Evolutionary conservation across 805 yeast genomes (phyloP), one percentile per base, ranked within the genome.

Genomic region (Cyberlindnera saturnus): DNA sequence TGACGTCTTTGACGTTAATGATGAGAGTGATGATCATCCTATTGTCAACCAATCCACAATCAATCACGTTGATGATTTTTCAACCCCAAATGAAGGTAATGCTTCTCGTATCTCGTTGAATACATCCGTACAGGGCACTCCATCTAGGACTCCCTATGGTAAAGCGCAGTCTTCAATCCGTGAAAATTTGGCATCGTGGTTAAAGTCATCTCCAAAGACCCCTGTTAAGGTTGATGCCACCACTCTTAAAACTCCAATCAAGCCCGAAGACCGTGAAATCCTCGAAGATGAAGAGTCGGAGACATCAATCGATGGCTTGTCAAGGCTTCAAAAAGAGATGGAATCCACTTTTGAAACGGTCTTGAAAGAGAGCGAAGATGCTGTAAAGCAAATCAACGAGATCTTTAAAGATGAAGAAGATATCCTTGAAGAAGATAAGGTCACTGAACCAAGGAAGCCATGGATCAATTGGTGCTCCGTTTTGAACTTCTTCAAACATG

Each of bases 291-390:
- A 40, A 2, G 50, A 15, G 32, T 15, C 29, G 19, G 28, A 36
- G 10, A 30, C 43, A 39, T 42, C 40, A 19, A 53, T 46, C 15
- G 47, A 51, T 13, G 56, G 46, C 19, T 39, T 58, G 7, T 28
- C 45, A 13, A 41, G 49, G 16, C 45, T 58, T 13, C 57, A 58
- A 34, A 50, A 50, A 7, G 60, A 58, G 16, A 47, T 58, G 16
- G 59, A 54, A 10, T 39, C 48, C 14, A 47, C 56, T 0, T 55
- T 59, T 34, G 44, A 42, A 17, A 43, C 39, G 3, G 56, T 59
- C 1, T 40, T 57, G 29, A 52, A 53, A 11, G 63, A 57, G 26
- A 51, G 56, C 5, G 61, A 63, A 19, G 58, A 57, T n/a, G 55
- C 56, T 9, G 50, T 48, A 19, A 64, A 49, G 34, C 53, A 53